Evolutionary conservation across 2,329 filamentous ascomycete species (phyloP).

Genomic region (Botrytis paeoniae): DNA sequence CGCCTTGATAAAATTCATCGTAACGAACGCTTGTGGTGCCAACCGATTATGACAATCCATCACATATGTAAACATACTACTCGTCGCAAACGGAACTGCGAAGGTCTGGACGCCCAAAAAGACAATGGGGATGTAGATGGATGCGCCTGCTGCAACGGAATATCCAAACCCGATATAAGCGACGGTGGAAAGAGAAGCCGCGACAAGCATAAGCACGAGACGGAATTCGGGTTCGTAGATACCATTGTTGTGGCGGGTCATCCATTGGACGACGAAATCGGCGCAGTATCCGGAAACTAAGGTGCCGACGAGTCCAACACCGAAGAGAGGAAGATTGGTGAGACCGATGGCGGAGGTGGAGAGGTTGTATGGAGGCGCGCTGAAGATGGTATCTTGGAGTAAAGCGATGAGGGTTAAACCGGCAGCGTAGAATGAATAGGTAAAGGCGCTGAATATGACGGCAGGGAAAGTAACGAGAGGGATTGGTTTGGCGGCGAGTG

Average conservation of each 20-base stretch:
- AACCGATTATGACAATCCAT: conserved; percentile 43
- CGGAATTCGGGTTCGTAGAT: conserved; percentile 55
- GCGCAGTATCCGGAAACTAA: conserved; percentile 38
- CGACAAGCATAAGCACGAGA: conserved; percentile 41
- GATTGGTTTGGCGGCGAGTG: conserved; percentile 44
- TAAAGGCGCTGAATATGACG: conserved; percentile 38
- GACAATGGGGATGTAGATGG: conserved; percentile 35
- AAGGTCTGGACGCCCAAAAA: conserved; percentile 41
- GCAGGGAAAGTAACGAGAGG: conserved; percentile 50
- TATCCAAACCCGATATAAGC: conserved; percentile 44
- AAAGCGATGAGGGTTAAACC: conserved; percentile 31
- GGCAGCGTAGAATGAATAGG: conserved; percentile 29
- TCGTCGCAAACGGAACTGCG: conserved; percentile 41
- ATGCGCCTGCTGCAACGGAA: conserved; percentile 36
- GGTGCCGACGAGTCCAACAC: conserved; percentile 37
- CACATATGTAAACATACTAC: conserved; percentile 42
- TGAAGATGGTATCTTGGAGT: conserved; percentile 30
- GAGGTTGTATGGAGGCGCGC: conserved; percentile 28
- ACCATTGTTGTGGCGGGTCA: conserved; percentile 49
- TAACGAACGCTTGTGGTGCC: conserved; percentile 43
- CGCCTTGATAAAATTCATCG: conserved; percentile 43
- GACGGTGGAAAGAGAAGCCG: conserved; percentile 36
- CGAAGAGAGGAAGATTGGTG: conserved; percentile 28
- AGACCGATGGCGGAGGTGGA: conserved; percentile 27
- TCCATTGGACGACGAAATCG: conserved; percentile 42